Conservation (phyloP, 805 yeast species). For the Candida lessepsii region DNA sequence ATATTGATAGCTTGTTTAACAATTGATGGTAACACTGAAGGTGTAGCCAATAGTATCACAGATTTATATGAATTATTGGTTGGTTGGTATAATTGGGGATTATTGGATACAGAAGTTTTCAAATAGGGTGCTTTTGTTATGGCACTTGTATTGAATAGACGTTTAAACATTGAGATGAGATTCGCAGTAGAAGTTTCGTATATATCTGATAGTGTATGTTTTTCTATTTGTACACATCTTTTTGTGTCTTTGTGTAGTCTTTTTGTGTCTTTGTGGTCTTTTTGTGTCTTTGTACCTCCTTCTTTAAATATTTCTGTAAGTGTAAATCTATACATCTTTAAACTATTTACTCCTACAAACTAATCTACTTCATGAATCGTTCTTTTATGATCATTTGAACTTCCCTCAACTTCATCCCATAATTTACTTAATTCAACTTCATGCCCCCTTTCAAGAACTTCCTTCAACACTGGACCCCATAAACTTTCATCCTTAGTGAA, state of each 20-base stretch:
- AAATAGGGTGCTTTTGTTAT: background rate
- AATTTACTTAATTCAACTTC: conserved; percentile 20
- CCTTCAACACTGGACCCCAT: conserved; percentile 67
- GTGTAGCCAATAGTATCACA: conserved; percentile 36
- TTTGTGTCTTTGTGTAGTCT: too few relatives aligned
- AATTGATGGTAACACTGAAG: conserved; percentile 28
- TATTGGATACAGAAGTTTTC: background rate
- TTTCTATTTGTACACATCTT: too few relatives aligned
- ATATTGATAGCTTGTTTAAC: conserved; percentile 30
- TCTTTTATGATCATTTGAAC: conserved; percentile 2
- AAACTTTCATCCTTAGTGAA: conserved; percentile 58
- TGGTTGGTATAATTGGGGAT: conserved; percentile 17
- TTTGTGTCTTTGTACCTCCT: too few relatives aligned
- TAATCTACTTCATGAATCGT: conserved; percentile 10
- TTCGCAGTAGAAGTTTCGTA: too few relatives aligned
- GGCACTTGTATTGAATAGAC: conserved; percentile 10
- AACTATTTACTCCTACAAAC: too few relatives aligned
- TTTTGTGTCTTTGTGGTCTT: too few relatives aligned
- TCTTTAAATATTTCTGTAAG: too few relatives aligned
- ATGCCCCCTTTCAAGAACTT: conserved; percentile 46
- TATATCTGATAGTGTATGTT: background rate
- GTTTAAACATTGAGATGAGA: conserved; percentile 3
- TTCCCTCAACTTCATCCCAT: background rate
- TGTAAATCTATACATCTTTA: too few relatives aligned
- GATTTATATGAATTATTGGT: conserved; percentile 19